Evolutionary conservation across 2,329 filamentous ascomycete species (phyloP).

Genomic region (Xylaria sp.): DNA sequence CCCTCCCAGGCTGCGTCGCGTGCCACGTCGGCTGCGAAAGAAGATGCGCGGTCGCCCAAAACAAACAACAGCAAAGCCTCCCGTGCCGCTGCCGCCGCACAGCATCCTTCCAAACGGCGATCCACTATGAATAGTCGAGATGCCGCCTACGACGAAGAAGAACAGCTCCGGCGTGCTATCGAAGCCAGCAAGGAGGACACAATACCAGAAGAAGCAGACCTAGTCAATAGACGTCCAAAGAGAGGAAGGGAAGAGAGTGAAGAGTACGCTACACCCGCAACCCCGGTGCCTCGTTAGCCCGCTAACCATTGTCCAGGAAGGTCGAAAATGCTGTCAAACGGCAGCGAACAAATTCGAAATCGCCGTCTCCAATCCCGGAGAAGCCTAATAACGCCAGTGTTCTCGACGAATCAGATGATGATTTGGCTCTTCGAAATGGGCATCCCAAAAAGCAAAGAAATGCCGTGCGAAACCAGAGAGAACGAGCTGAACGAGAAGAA

Average conservation of each 20-base stretch:
- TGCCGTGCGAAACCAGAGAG: slow-evolving; percentile 68
- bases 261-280: slow-evolving; percentile 73
- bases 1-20: slow-evolving; percentile 67
- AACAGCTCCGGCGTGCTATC: slow-evolving; percentile 86
- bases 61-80: slow-evolving; percentile 66
- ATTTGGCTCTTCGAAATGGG: slow-evolving; percentile 71
- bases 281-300: slow-evolving; percentile 29
- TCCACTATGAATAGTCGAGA: slow-evolving; percentile 98
- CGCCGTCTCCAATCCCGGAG: slow-evolving; percentile 69
- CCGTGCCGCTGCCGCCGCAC: slow-evolving; percentile 60
- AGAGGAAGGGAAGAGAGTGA: slow-evolving; percentile 90
- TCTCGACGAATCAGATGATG: slow-evolving; percentile 75
- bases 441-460: slow-evolving; percentile 70
- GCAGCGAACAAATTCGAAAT: slow-evolving; percentile 83
- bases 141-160: slow-evolving; percentile 95
- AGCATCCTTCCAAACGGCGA: slow-evolving; percentile 77
- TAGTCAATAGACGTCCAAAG: slow-evolving; percentile 75
- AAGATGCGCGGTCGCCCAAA: slow-evolving; percentile 66
- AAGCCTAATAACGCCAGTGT: slow-evolving; percentile 56
- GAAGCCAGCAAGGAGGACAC: slow-evolving; percentile 93
- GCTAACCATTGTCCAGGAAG: slow-evolving; percentile 64
- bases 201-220: slow-evolving; percentile 63
- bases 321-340: slow-evolving; percentile 76
- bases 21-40: slow-evolving; percentile 74
- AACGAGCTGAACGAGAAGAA: slow-evolving; percentile 77